Evolutionary conservation across 106 monocot species (phyloP).

Genomic region (Cymbidium sinense): DNA sequence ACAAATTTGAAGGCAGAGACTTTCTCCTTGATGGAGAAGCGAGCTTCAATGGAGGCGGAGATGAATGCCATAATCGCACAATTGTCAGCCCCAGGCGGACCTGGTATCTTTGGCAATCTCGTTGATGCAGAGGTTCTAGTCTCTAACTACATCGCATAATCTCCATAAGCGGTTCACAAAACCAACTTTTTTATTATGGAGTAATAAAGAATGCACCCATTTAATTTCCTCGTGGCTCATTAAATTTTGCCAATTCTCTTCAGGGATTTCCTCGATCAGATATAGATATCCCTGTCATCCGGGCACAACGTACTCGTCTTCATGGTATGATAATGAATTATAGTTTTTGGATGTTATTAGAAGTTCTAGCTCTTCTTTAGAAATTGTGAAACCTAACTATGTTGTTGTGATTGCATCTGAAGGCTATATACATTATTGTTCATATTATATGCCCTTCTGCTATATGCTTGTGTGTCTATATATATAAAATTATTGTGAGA

Average conservation of each 20-base stretch:
- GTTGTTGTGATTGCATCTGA: neutral
- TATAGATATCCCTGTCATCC: conserved; percentile 14
- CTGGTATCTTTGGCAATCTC: conserved; percentile 80
- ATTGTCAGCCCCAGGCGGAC: conserved; percentile 47
- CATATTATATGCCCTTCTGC: too few relatives aligned
- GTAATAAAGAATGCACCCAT: neutral
- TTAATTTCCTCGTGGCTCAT: neutral
- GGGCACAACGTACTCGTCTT: conserved; percentile 23
- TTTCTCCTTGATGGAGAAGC: conserved; percentile 39
- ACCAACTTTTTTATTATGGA: neutral
- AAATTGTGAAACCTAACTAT: neutral
- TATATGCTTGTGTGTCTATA: too few relatives aligned
- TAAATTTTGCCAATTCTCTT: neutral
- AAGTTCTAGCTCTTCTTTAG: neutral
- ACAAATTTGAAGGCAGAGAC: conserved; percentile 63
- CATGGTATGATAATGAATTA: conserved; percentile 10
- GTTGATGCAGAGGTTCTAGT: conserved; percentile 57
- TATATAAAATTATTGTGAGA: too few relatives aligned
- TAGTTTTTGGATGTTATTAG: neutral
- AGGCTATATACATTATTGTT: too few relatives aligned
- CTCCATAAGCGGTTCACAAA: neutral
- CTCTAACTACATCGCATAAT: neutral
- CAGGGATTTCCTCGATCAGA: conserved; percentile 27
- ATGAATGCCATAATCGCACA: conserved; percentile 56
- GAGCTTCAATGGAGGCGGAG: conserved; percentile 44